These are phyloP conservation scores for Cladophialophora chaetospira DNA, from an alignment of 2,329 filamentous ascomycete species.

Conservation along the genomic window DNA sequence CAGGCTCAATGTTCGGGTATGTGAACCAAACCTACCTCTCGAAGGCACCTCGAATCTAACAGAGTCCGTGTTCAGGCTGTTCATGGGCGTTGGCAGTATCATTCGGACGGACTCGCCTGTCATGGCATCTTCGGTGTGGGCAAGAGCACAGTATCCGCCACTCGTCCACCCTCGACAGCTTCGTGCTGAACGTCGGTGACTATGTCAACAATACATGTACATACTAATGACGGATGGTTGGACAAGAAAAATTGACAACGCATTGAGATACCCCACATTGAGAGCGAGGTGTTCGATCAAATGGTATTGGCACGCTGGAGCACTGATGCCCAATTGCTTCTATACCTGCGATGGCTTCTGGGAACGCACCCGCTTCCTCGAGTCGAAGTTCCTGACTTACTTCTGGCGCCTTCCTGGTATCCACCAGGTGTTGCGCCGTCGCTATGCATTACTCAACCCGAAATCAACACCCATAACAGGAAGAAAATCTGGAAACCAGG, in stretches of 20 bases:
- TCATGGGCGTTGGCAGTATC: conserved; percentile 98
- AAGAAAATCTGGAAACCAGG: conserved; percentile 70
- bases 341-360: neutral
- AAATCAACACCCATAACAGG: conserved; percentile 71
- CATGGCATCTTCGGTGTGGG: conserved; percentile 73
- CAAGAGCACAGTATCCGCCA: conserved; percentile 70
- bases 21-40: neutral
- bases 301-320: neutral
- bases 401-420: neutral
- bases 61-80: conserved; percentile 60
- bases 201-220: conserved; percentile 12
- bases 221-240: conserved; percentile 9
- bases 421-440: neutral
- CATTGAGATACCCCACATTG: conserved; percentile 27
- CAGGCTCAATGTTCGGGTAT: conserved; percentile 93
- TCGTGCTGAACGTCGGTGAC: neutral
- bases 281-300: conserved; percentile 3
- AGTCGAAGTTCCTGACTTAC: neutral
- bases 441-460: conserved; percentile 31
- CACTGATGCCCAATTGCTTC: neutral
- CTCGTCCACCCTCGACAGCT: conserved; percentile 61
- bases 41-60: neutral
- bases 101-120: conserved; percentile 89
- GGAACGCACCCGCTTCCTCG: neutral
- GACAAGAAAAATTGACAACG: conserved; percentile 22